Base-by-base conservation (phyloP, 441 rosid genomes). In the Populus hybrid region DNA sequence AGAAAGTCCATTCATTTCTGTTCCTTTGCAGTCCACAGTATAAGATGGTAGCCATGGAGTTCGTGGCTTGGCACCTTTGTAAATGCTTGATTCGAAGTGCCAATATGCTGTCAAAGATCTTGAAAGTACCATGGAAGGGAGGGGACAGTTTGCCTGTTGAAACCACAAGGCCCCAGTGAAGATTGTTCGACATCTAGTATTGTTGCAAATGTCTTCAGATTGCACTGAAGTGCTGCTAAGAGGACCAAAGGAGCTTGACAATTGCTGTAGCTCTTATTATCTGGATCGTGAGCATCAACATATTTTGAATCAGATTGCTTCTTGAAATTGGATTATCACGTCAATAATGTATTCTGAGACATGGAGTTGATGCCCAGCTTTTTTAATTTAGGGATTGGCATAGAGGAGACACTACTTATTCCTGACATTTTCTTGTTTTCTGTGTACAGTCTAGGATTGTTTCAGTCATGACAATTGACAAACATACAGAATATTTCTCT, bases 391-490 rank as follows among this genome's bases (percentile, higher is more conserved):
- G 87, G 82, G 76, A 65, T 71, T 76, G 80, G 80, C 79, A 77
- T 81, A 73, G 86, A 87, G 75, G 80, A 86, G 86, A 86, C 67
- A 61, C 71, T 75, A 75, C 82, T 69, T 76, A 82, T 85, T 85
- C 74, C 82, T 80, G 85, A 84, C 88, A 73, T 81, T 78, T 74
- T 82, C 42, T 80, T 77, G 71, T 80, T 79, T 72, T 80, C 74
- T 83, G 73, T 90, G 92, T 91, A 90, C 92, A 88, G 90, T 82
- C 81, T 84, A 86, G 88, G 88, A 85, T 83, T 83, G 79, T 85
- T 90, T 86, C 78, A 86, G 88, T 79, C 84, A 78, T 82, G 87
- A 84, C 88, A 83, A 81, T 79, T 82, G 87, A 84, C 88, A 83
- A 81, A 82, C 81, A 80, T 83, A 84, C 83, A 83, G 79, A 78